Conservation (phyloP, 2,329 filamentous ascomycete genomes). For the Pyrenophora teres region DNA sequence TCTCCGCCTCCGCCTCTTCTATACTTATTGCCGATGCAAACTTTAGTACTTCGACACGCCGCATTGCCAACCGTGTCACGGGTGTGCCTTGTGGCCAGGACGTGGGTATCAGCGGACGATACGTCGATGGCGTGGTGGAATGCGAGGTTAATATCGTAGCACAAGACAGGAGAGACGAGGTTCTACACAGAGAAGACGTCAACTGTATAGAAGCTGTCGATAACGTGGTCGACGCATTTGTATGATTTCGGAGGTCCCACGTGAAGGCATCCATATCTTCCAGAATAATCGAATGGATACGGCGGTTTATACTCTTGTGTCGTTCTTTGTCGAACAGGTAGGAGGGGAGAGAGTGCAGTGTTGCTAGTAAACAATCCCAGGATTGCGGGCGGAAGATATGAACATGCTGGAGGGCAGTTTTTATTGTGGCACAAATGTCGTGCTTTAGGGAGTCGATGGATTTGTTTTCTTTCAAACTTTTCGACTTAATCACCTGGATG, state of each 20-base stretch:
- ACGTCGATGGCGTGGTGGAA: conserved; percentile 13
- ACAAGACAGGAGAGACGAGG: conserved; percentile 18
- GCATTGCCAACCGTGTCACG: conserved; percentile 42
- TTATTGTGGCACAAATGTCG: conserved; percentile 37
- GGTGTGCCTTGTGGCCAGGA: conserved; percentile 34
- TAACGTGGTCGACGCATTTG: neutral
- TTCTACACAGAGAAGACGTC: conserved; percentile 13
- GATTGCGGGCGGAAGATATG: conserved; percentile 63
- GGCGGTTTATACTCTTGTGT: conserved; percentile 55
- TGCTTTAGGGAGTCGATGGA: conserved; percentile 7
- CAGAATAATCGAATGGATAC: conserved; percentile 58
- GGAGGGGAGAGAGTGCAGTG: conserved; percentile 52
- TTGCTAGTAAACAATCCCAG: conserved; percentile 56
- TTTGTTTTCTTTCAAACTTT: neutral
- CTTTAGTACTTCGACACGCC: conserved; percentile 39
- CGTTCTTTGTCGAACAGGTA: conserved; percentile 58
- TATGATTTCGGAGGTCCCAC: conserved; percentile 14
- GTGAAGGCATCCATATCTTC: conserved; percentile 60
- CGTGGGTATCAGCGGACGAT: conserved; percentile 30
- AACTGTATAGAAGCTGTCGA: conserved; percentile 21
- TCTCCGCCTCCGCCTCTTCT: conserved; percentile 46
- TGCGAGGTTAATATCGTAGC: conserved; percentile 19
- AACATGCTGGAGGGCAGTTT: conserved; percentile 57
- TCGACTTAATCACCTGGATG: conserved; percentile 15
- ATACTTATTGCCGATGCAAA: conserved; percentile 47